Conservation (phyloP, 2,329 filamentous ascomycete species). For the Aureobasidium lini region DNA sequence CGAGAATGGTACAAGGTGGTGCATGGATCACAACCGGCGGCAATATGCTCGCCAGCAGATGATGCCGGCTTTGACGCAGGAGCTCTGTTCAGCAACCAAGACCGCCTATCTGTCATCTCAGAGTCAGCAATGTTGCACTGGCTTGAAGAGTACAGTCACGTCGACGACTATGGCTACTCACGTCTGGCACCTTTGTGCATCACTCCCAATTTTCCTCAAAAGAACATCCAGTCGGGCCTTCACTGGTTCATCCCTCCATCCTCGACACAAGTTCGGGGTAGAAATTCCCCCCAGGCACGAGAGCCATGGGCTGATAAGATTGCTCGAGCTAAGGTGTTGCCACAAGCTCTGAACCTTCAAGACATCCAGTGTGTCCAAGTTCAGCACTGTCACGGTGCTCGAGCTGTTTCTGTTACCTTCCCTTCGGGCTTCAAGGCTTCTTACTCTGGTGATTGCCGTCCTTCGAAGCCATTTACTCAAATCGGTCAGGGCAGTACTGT, state of each 20-base stretch:
- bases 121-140: slow-evolving; percentile 65
- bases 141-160: slow-evolving; percentile 68
- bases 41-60: slow-evolving; percentile 16
- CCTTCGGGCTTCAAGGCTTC: slow-evolving; percentile 75
- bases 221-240: slow-evolving; percentile 22
- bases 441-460: slow-evolving; percentile 91
- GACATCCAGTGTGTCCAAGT: slow-evolving; percentile 63
- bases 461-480: slow-evolving; percentile 58
- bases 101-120: slow-evolving; percentile 58
- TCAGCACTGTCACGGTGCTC: slow-evolving; percentile 69
- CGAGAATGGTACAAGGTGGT: slow-evolving; percentile 66
- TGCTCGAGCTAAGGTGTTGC: slow-evolving; percentile 18
- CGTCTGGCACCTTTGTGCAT: slow-evolving; percentile 46
- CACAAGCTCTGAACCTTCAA: slow-evolving; percentile 51
- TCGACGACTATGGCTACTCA: slow-evolving; percentile 71
- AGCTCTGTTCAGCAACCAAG: slow-evolving; percentile 15
- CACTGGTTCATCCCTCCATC: slow-evolving; percentile 26
- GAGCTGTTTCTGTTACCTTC: slow-evolving; percentile 71
- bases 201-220: slow-evolving; percentile 22
- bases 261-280: background rate
- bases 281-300: slow-evolving; percentile 6
- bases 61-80: slow-evolving; percentile 27
- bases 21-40: slow-evolving; percentile 33
- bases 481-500: slow-evolving; percentile 72
- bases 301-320: slow-evolving; percentile 28